Base-by-base conservation (phyloP, 2,329 filamentous ascomycete genomes). In the Fusarium nanum region DNA sequence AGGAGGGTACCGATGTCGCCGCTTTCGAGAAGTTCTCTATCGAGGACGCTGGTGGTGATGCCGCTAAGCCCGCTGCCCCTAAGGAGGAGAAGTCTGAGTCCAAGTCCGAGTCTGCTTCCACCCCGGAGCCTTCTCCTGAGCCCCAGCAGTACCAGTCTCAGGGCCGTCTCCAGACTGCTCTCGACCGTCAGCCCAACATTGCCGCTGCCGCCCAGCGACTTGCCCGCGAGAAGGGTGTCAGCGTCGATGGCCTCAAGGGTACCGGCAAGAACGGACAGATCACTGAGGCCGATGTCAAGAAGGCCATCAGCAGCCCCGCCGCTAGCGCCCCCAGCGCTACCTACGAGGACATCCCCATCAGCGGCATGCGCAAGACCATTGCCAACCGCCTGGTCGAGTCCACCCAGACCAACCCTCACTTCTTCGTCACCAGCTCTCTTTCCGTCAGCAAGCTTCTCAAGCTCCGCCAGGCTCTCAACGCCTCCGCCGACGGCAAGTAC, bases 341-440 rank as follows among this genome's bases (percentile, higher is more conserved):
- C 64, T 98, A 92, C 83, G 91, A 94, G 83, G 96, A 99, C 79
- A 89, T 89, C 67, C 93, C 94, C 70, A 89, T 94, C 75, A 92
- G 87, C 77, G 92, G 92, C 81, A 99, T 99, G 96, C 94, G 96
- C 86, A 98, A 98, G 90, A 94, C 93, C 73, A 99, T 99, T 81
- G 96, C 96, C 81, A 90, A 84, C 82, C 93, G 96, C 75, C 92
- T 99, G 64, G 91, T 91, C 78, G 80, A 97, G 85, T 98, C 95
- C 45, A 88, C 93, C 81, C 89, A 92, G 82, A 91, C 95, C 83
- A 98, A 98, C 88, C 96, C 96, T 66, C 96, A 98, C 88, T 99
- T 97, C 89, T 99, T 95, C 81, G 95, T 99, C 77, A 93, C 93
- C 76, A 92, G 93, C 77, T 90, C 89, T 75, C 88, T 99, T 79